Base-by-base conservation (phyloP, 139 green algal species). In the Gonium pectorale region DNA sequence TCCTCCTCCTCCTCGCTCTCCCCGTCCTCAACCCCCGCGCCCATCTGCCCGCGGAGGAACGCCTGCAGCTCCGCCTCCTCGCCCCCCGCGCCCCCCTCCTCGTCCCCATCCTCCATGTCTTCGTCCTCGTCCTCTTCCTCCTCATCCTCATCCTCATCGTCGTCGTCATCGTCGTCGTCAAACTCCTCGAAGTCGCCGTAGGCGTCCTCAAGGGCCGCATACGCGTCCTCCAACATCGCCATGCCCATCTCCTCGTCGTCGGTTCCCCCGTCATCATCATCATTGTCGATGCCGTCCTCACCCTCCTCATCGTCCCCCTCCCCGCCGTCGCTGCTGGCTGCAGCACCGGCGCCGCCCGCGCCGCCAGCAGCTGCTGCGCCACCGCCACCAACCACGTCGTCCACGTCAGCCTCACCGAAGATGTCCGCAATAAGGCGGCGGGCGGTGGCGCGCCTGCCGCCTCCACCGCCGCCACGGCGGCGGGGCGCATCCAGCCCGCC, bases 171-270 rank as follows among this genome's bases (percentile, higher is more conserved):
- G 27, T 49, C 59, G 0, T 66, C 78, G 24, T 67, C 44, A 1
- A 67, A 62, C 17, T 84, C 78, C 3, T 59, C 37, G 1, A 56
- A 52, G 37, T 78, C 69, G 22, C 62, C 56, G 40, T 67, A 78
- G 4, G 66, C 67, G 0, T 86, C 85, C 41, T 89, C 85, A 38
- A 83, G 64, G 5, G 69, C 85, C 8, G 82, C 77, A 22, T 71
- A 69, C 22, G 54, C 71, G 63, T 67, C 73, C 37, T 75, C 71
- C 67, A 89, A 51, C 72, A 70, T 83, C 29, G 51, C 66, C 63
- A 74, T 44, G 33, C 44, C 72, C 33, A 77, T 79, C 85, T 72
- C 82, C 59, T 74, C 78, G 7, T 74, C 78, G 22, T 74, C 78
- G 15, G 37, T 69, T 27, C 5, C n/a, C 5, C 31, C 75, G n/a